These are phyloP conservation scores for Apiospora hydei DNA, from an alignment of 2,329 filamentous ascomycete genomes.

Conservation along the genomic window DNA sequence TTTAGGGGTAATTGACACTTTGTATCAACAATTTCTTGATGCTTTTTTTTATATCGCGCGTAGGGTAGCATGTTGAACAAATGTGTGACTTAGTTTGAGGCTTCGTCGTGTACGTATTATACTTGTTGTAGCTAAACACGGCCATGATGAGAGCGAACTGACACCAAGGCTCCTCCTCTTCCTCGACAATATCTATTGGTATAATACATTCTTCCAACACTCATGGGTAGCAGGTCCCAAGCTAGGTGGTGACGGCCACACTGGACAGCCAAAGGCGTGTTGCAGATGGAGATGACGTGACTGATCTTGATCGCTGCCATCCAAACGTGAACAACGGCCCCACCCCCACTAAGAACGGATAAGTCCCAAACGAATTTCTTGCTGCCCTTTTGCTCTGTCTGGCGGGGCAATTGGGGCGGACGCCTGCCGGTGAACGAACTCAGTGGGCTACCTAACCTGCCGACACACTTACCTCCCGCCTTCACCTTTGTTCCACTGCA, in stretches of 20 bases:
- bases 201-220: not conserved
- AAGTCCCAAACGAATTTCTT: constrained; percentile 20
- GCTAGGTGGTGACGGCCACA: not conserved
- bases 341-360: constrained; percentile 16
- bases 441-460: not conserved
- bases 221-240: not conserved
- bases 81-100: not conserved
- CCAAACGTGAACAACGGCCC: constrained; percentile 3
- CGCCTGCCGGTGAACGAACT: not conserved
- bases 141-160: too few species aligned
- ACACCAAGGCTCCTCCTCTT: too few species aligned
- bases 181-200: too few species aligned
- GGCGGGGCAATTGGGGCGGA: constrained; percentile 9
- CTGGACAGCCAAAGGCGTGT: not conserved
- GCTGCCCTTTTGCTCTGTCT: not conserved
- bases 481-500: not conserved
- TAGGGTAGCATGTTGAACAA: not conserved
- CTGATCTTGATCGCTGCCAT: not conserved
- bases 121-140: too few species aligned
- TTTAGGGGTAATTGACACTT: constrained; percentile 16
- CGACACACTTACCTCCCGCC: too few species aligned
- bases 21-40: not conserved
- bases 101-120: not conserved
- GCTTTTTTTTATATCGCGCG: not conserved
- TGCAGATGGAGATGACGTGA: constrained; percentile 2